Conservation (phyloP, 208 protist genomes). For the Herpetomonas tarakana region DNA sequence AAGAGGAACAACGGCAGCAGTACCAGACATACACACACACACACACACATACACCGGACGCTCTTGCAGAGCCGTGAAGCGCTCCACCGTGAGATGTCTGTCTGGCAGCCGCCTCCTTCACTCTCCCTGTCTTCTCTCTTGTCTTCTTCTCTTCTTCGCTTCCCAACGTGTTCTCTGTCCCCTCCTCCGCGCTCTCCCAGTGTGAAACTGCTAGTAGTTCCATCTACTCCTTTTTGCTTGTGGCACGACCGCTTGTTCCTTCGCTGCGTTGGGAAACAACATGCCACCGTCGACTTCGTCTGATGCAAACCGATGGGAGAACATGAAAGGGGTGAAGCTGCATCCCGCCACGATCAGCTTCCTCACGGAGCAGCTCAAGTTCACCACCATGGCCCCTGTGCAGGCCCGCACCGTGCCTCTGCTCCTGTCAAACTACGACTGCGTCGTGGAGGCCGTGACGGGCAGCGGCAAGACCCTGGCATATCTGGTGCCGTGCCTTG, state of each 20-base stretch:
- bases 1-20: no score
- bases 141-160: conserved; percentile 18
- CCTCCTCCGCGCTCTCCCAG: no score
- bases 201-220: no score
- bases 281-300: background rate
- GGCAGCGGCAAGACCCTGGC: conserved; percentile 95
- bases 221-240: no score
- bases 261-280: no score
- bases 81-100: no score
- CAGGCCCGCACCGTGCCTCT: conserved; percentile 91
- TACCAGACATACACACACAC: no score
- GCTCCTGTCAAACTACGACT: conserved; percentile 88
- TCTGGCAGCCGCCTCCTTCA: background rate
- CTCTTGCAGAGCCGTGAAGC: no score
- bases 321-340: conserved; percentile 78
- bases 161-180: no score
- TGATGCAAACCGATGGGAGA: conserved; percentile 53
- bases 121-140: conserved; percentile 1
- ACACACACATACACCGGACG: no score
- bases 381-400: conserved; percentile 88
- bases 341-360: conserved; percentile 57
- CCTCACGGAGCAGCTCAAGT: conserved; percentile 63
- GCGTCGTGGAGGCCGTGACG: conserved; percentile 93
- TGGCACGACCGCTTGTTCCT: no score
- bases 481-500: conserved; percentile 88